phyloP scores from a whole-genome alignment of 345 rosid genomes.

The Erysimum cheiranthoides region DNA sequence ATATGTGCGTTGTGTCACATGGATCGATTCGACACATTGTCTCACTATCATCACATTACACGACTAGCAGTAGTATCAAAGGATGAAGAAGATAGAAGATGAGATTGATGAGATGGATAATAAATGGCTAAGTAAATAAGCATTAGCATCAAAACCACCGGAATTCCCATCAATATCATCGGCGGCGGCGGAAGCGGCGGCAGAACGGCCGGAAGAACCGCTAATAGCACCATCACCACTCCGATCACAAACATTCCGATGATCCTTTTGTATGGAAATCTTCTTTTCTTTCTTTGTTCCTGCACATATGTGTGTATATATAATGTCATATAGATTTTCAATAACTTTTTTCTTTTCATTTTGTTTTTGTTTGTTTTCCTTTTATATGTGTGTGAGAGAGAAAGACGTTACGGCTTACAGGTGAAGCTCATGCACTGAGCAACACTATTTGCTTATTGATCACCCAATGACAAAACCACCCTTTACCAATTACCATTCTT shows the following conservation, averaged over 20 bases:
- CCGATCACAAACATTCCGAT: slow-evolving; percentile 28
- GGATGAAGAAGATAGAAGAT: slow-evolving; percentile 21
- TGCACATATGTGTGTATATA: slow-evolving; percentile 13
- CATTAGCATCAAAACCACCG: slow-evolving; percentile 44
- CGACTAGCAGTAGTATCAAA: slow-evolving; percentile 19
- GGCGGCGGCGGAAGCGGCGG: slow-evolving; percentile 49
- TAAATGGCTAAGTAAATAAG: slow-evolving; percentile 40
- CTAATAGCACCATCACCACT: slow-evolving; percentile 22
- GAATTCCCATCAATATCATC: slow-evolving; percentile 41
- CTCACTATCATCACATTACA: slow-evolving; percentile 22
- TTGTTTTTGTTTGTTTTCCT: slow-evolving; percentile 29
- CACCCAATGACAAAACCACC: slow-evolving; percentile 35
- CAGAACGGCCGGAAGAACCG: slow-evolving; percentile 40
- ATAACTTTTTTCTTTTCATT: background rate
- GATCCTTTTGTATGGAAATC: background rate
- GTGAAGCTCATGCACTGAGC: slow-evolving; percentile 49
- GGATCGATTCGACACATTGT: slow-evolving; percentile 15
- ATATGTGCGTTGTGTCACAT: slow-evolving; percentile 8
- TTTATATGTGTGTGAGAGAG: slow-evolving; percentile 40
- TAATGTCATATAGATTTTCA: background rate
- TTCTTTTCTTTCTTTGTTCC: background rate
- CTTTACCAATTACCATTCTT: slow-evolving; percentile 1
- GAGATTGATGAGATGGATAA: slow-evolving; percentile 30
- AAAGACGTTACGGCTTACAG: slow-evolving; percentile 47
- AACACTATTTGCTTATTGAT: slow-evolving; percentile 22